Evolutionary conservation across 257 asterid genomes (phyloP), one percentile per base, ranked within the genome.

Genomic region (Apocynum venetum): DNA sequence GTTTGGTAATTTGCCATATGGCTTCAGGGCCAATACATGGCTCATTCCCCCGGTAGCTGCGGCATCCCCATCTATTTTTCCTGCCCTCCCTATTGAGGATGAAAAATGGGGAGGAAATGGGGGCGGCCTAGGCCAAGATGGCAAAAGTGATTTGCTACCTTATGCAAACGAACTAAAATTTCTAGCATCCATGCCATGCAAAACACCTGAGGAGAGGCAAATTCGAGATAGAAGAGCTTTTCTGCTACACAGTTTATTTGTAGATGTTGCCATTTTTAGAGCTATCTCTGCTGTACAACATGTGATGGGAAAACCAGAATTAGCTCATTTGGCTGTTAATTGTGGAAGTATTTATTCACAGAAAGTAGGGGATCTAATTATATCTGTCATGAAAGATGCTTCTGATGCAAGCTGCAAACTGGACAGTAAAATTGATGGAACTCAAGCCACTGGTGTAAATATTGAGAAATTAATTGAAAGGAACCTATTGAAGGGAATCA

Each of bases 11-110:
- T 93, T 94, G 73, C 98, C 97, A 43, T 92, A 89, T 69, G 98
- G 98, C 79, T 94, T 90, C 84, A 91, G 98, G 87, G 90, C 98
- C 68, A 94, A 94, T 88, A 94, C 98, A 44, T 94, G 98, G 98
- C 97, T 94, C 73, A 89, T 92, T 75, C 97, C 98, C 31, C 98
- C 97, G 19, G 89, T 89, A 49, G 96, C 91, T 49, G 97, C 97
- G 56, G 89, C 83, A 76, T 83, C 88, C 67, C 96, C 96, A 61
- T 86, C 95, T 60, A 67, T 83, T 77, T 92, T 92, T 82, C 96
- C 97, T 82, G 93, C 91, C 80, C 88, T 94, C 72, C 97, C 98
- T 36, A 83, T 85, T 20, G 98, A 94, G 86, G 98, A 94, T 74
- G 97, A 89, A 83, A 91, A 85, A 77, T 94, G 98, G 97, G 98